Evolutionary conservation across 352 stramenopile genomes (phyloP).

Genomic region (Globisporangium yorkense): DNA sequence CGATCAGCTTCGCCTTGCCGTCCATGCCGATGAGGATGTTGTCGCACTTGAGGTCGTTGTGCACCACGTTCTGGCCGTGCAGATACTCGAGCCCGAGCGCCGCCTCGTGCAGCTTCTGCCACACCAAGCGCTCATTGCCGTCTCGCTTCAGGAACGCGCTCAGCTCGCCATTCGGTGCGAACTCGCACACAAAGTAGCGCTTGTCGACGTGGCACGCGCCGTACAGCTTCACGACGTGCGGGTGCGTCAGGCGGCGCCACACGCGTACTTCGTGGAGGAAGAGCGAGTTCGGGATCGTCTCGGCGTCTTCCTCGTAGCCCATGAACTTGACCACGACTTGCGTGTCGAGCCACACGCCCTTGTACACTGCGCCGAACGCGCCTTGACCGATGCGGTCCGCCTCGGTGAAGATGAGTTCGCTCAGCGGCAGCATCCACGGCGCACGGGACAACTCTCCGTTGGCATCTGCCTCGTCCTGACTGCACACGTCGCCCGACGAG

Average conservation of each 20-base stretch:
- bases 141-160: background rate
- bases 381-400: conserved; percentile 1
- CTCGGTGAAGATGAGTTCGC: conserved; percentile 3
- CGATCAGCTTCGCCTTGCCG: conserved; percentile 12
- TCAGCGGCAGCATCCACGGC: background rate
- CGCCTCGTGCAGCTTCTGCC: conserved; percentile 16
- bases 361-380: conserved; percentile 7
- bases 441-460: background rate
- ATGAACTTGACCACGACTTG: conserved; percentile 12
- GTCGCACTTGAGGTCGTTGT: conserved; percentile 82
- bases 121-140: conserved; percentile 1
- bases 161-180: background rate
- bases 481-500: background rate
- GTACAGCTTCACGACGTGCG: conserved; percentile 5
- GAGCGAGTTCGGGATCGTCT: background rate
- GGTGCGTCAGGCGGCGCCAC: conserved; percentile 1
- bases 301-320: conserved; percentile 7
- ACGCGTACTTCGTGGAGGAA: conserved; percentile 8
- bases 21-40: conserved; percentile 63
- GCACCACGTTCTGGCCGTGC: conserved; percentile 20
- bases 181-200: conserved; percentile 6
- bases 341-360: conserved; percentile 3
- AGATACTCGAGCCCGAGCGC: conserved; percentile 24
- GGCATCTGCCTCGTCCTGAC: background rate
- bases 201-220: conserved; percentile 3